Evolutionary conservation across 768 basidiomycete genomes (phyloP).

Genomic region (Hygrocybe punicea): DNA sequence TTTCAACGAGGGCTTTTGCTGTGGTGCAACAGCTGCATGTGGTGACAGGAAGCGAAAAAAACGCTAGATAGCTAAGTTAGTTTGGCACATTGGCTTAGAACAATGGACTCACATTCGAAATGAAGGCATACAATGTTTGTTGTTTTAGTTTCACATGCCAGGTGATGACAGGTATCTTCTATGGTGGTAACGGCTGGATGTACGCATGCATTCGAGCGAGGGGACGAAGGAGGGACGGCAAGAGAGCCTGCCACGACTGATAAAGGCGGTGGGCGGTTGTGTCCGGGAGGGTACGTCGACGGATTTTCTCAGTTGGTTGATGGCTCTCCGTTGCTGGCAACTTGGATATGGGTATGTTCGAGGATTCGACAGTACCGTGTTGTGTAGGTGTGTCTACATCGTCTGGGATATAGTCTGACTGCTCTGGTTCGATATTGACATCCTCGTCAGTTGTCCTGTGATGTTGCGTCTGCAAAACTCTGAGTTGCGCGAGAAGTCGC

Average conservation of each 20-base stretch:
- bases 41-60: conserved; percentile 7
- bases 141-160: conserved; percentile 1
- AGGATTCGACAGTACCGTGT: not conserved
- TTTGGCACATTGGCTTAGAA: not conserved
- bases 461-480: not conserved
- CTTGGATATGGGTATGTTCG: not conserved
- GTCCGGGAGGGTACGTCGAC: not conserved
- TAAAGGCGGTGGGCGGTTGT: not conserved
- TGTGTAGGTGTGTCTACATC: too few relatives aligned
- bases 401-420: too few relatives aligned
- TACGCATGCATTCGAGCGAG: not conserved
- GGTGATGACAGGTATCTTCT: not conserved
- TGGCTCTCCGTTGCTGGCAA: not conserved
- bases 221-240: not conserved
- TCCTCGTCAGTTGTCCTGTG: too few relatives aligned
- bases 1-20: conserved; percentile 22
- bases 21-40: conserved; percentile 23
- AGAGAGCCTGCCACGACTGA: not conserved
- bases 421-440: not conserved
- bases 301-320: not conserved
- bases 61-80: conserved; percentile 13
- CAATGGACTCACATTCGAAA: conserved; percentile 9
- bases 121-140: conserved; percentile 11
- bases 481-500: not conserved
- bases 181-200: not conserved